A percentile compares a stretch with the other conserved stretches of the same genome.
Conservation (phyloP, 2,329 filamentous ascomycete genomes). For the Pyrenochaeta sp. region DNA sequence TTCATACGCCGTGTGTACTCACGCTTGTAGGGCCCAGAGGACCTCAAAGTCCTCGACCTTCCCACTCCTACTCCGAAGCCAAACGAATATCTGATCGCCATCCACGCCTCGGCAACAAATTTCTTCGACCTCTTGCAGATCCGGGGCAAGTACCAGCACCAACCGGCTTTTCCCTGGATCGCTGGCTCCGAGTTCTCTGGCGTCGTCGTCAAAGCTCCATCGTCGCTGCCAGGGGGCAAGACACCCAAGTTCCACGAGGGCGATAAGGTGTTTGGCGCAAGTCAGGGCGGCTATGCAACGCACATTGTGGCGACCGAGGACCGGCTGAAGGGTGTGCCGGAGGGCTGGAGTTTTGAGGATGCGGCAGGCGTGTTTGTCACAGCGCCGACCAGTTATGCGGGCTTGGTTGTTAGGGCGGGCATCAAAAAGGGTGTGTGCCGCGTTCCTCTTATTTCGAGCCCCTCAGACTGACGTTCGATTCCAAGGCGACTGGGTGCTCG, state of each 20-base stretch:
- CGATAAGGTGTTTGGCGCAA: constrained; percentile 84
- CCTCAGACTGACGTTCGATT: neutral
- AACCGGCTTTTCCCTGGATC: constrained; percentile 88
- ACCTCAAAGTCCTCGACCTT: constrained; percentile 78
- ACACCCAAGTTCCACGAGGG: constrained; percentile 75
- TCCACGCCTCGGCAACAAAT: constrained; percentile 88
- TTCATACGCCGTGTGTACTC: constrained; percentile 1
- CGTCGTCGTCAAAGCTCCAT: constrained; percentile 73
- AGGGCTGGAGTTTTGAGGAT: constrained; percentile 83
- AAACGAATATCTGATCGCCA: constrained; percentile 84
- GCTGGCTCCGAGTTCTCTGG: constrained; percentile 89
- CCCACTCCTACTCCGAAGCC: constrained; percentile 76
- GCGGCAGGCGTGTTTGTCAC: constrained; percentile 92
- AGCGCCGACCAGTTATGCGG: constrained; percentile 87
- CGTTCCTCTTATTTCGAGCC: neutral
- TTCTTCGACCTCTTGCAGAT: constrained; percentile 98
- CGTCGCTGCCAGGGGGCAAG: constrained; percentile 52
- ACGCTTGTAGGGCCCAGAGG: constrained; percentile 71
- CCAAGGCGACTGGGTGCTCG: constrained; percentile 81
- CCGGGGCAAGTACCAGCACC: constrained; percentile 93
- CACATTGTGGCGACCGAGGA: constrained; percentile 73
- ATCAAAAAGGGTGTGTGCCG: constrained; percentile 64
- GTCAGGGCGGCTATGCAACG: constrained; percentile 86
- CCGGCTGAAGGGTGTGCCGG: constrained; percentile 75
- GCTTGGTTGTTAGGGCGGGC: constrained; percentile 77